Evolutionary conservation across 176 grass and related monocot species (phyloP).

Genomic region (Puya raimondii): DNA sequence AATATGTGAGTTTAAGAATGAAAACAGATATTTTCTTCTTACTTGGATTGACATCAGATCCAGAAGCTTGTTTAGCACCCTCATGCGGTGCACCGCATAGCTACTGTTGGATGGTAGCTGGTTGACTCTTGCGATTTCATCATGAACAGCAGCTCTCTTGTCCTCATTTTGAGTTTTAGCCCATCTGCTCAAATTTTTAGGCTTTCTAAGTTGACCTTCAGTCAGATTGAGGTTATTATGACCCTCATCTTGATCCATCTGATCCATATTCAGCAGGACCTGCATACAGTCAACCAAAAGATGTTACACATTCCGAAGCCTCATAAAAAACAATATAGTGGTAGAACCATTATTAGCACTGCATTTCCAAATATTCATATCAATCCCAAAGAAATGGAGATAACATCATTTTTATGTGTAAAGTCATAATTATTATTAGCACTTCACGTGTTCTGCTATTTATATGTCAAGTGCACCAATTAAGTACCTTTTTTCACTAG

Average conservation of each 20-base stretch:
- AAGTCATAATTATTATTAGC: no score
- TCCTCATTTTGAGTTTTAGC: constrained; percentile 22
- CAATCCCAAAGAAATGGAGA: no score
- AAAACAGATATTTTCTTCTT: background rate
- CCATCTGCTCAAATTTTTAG: constrained; percentile 23
- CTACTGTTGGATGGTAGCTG: constrained; percentile 62
- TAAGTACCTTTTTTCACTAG: no score
- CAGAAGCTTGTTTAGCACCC: constrained; percentile 77
- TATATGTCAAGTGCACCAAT: no score
- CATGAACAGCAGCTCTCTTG: constrained; percentile 38
- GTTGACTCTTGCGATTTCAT: constrained; percentile 46
- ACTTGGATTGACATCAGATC: constrained; percentile 67
- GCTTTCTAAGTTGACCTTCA: background rate
- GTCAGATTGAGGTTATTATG: background rate
- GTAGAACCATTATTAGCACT: no score
- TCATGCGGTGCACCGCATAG: constrained; percentile 69
- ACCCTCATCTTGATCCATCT: background rate
- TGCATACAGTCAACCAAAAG: background rate
- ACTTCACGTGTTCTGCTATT: no score
- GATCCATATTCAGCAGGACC: background rate
- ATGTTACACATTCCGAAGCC: background rate
- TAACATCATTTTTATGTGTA: no score
- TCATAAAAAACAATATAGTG: no score
- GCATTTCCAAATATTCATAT: no score
- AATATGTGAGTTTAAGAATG: no score